These are phyloP conservation scores for Penicillium sp. DNA, from an alignment of 2,329 filamentous ascomycete species.

Conservation along the genomic window DNA sequence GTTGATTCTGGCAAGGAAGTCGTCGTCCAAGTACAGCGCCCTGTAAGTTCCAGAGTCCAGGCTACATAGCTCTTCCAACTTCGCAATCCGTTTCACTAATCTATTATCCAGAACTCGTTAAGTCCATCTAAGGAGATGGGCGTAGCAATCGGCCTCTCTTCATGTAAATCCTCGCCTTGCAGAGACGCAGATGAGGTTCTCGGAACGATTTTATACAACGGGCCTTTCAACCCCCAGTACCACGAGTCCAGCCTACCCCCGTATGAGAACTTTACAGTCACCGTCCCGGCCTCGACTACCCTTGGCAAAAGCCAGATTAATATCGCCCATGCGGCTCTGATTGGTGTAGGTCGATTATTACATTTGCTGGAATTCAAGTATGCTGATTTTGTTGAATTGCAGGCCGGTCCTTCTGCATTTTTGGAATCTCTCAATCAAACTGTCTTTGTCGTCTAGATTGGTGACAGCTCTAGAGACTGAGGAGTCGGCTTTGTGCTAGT, in stretches of 20 bases:
- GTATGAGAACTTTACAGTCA: conserved; percentile 34
- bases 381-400: conserved; percentile 3
- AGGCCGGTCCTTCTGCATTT: conserved; percentile 25
- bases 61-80: background rate
- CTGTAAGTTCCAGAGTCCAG: conserved; percentile 18
- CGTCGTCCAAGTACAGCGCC: conserved; percentile 31
- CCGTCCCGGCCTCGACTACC: conserved; percentile 17
- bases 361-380: background rate
- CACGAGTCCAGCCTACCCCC: conserved; percentile 23
- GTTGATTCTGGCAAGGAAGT: conserved; percentile 22
- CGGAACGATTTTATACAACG: conserved; percentile 29
- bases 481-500: background rate
- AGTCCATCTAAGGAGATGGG: conserved; percentile 28
- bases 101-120: conserved; percentile 22
- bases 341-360: conserved; percentile 27
- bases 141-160: conserved; percentile 31
- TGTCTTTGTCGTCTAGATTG: conserved; percentile 21
- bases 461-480: background rate
- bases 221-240: conserved; percentile 27
- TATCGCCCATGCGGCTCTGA: conserved; percentile 28
- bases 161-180: conserved; percentile 23
- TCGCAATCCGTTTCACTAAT: background rate
- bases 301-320: conserved; percentile 24
- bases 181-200: conserved; percentile 18
- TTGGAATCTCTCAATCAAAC: conserved; percentile 28